phyloP scores from a whole-genome alignment of 2,329 filamentous ascomycete genomes.

The Aspergillus sp. region DNA sequence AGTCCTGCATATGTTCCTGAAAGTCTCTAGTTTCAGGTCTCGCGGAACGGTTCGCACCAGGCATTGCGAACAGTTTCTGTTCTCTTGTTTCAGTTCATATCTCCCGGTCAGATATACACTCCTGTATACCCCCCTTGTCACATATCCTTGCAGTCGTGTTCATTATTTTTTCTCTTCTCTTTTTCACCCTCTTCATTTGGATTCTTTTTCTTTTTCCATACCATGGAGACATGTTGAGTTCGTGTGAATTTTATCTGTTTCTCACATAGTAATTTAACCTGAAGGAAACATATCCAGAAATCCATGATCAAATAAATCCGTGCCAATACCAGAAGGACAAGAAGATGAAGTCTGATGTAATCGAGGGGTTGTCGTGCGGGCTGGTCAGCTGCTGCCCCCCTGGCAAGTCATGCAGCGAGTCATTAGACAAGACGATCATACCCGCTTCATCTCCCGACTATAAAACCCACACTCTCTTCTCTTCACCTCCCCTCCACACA shows the following conservation, averaged over 20 bases:
- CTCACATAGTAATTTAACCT: not conserved
- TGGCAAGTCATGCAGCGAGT: conserved; percentile 15
- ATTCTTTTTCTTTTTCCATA: not conserved
- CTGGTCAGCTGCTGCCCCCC: conserved; percentile 24
- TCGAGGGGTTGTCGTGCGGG: conserved; percentile 23
- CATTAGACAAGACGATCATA: conserved; percentile 11
- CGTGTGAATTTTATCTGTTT: not conserved
- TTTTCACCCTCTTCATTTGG: not conserved
- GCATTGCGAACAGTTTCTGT: not conserved
- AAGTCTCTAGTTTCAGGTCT: not conserved
- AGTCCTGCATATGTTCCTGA: not conserved
- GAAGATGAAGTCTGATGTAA: not conserved
- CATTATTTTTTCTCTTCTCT: not conserved
- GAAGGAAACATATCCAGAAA: not conserved
- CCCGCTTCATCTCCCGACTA: not conserved
- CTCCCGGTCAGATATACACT: not conserved
- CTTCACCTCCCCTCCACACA: not conserved
- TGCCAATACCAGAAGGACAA: not conserved
- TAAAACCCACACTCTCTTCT: not conserved
- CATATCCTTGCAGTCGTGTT: not conserved
- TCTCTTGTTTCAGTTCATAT: not conserved
- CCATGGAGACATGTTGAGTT: conserved; percentile 10
- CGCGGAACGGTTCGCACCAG: not conserved
- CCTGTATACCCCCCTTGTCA: not conserved
- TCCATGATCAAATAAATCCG: too few species aligned